Evolutionary conservation across 805 yeast species (phyloP).

Genomic region (Starmerella potacharoeniae): DNA sequence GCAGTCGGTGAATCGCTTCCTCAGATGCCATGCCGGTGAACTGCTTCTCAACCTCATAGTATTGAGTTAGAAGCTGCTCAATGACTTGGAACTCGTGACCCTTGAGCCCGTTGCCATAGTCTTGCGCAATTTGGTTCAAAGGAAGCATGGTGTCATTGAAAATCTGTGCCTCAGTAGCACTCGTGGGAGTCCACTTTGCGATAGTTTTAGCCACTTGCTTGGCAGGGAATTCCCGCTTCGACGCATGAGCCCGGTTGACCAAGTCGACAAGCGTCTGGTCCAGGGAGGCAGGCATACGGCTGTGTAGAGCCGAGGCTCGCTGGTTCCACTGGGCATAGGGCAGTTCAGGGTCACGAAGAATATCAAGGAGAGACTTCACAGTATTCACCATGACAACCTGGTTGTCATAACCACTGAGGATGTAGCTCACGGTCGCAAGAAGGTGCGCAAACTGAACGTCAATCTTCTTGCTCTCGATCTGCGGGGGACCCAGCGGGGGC

Average conservation of each 20-base stretch:
- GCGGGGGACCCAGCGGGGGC: conserved; percentile 79
- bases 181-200: conserved; percentile 49
- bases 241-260: conserved; percentile 50
- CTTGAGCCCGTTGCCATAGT: conserved; percentile 62
- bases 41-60: conserved; percentile 63
- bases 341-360: conserved; percentile 64
- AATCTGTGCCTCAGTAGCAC: conserved; percentile 35
- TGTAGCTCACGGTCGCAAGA: conserved; percentile 56
- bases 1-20: conserved; percentile 70
- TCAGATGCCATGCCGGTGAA: conserved; percentile 51
- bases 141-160: conserved; percentile 59
- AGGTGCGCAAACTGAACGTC: conserved; percentile 57
- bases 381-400: conserved; percentile 87
- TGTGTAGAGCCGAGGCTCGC: conserved; percentile 80
- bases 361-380: conserved; percentile 56
- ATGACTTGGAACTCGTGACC: conserved; percentile 77
- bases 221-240: conserved; percentile 87
- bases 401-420: conserved; percentile 84
- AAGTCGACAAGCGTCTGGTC: conserved; percentile 55
- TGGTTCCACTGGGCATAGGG: conserved; percentile 90
- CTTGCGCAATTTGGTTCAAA: conserved; percentile 53
- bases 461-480: conserved; percentile 71
- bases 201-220: conserved; percentile 65
- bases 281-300: conserved; percentile 71
- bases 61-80: conserved; percentile 56